Evolutionary conservation across 352 stramenopile genomes (phyloP).

Genomic region (Discostella stelligera): DNA sequence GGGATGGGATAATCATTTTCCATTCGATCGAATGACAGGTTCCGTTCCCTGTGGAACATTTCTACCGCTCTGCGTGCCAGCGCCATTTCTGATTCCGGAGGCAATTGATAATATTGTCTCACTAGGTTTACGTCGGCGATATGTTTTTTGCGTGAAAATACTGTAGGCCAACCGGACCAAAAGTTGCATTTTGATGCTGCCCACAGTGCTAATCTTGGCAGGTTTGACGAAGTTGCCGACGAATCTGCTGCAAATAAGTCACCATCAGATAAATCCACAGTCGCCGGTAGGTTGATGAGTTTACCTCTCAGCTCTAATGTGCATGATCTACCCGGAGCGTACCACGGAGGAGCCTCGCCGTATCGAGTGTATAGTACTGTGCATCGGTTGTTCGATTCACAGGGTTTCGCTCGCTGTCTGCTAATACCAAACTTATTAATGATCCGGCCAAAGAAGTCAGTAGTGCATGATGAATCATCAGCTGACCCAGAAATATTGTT

Average conservation of each 20-base stretch:
- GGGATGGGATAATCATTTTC: conserved; percentile 1
- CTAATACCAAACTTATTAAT: neutral
- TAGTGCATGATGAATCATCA: neutral
- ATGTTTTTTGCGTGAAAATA: neutral
- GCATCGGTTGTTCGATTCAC: conserved; percentile 17
- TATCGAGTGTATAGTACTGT: conserved; percentile 73
- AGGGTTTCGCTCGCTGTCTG: neutral
- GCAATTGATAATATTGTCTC: conserved; percentile 16
- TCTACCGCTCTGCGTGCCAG: conserved; percentile 19
- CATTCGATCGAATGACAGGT: conserved; percentile 2
- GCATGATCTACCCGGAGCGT: conserved; percentile 66
- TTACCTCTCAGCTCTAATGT: conserved; percentile 69
- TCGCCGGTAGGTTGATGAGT: conserved; percentile 6
- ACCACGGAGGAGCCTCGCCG: conserved; percentile 74
- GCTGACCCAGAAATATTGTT: conserved; percentile 1
- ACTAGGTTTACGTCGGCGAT: neutral
- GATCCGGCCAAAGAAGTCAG: conserved; percentile 9
- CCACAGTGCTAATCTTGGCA: conserved; percentile 25
- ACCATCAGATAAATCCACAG: conserved; percentile 3
- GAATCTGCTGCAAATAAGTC: conserved; percentile 1
- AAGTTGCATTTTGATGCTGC: conserved; percentile 32
- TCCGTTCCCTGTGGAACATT: conserved; percentile 15
- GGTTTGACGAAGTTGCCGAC: conserved; percentile 12
- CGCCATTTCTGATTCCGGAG: conserved; percentile 9
- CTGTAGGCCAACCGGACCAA: conserved; percentile 35